Percentiles rank a stretch among this genome's conserved stretches.
These are phyloP conservation scores for Baeospora myosura DNA, from an alignment of 1,284 basidiomycete genomes.

Conservation along the genomic window DNA sequence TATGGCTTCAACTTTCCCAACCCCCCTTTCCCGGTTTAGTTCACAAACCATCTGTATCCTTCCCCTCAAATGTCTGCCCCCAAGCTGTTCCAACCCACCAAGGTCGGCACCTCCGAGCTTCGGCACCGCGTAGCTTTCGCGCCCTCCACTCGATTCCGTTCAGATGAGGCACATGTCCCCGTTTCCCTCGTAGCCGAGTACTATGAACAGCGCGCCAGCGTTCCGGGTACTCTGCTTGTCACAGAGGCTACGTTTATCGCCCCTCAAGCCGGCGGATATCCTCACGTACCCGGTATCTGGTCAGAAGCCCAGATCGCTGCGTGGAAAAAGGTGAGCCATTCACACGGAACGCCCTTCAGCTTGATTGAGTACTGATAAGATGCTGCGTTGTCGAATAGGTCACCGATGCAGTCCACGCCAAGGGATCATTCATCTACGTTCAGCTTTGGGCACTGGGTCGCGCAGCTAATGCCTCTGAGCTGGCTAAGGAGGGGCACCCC, in stretches of 20 bases:
- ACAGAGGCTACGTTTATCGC: conserved; percentile 37
- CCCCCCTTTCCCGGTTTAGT: no score
- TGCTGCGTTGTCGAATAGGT: conserved; percentile 20
- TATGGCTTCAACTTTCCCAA: no score
- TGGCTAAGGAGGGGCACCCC: conserved; percentile 7
- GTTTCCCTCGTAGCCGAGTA: conserved; percentile 28
- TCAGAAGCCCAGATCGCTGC: conserved; percentile 31
- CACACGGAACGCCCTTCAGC: background rate
- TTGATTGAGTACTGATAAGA: background rate
- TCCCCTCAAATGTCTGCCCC: conserved; percentile 1
- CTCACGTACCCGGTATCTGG: conserved; percentile 33
- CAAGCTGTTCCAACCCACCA: conserved; percentile 37
- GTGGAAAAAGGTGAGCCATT: conserved; percentile 34
- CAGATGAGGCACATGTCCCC: conserved; percentile 6
- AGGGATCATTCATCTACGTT: conserved; percentile 33
- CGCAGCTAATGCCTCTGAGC: conserved; percentile 20
- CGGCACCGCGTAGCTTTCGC: conserved; percentile 41
- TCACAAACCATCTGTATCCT: no score
- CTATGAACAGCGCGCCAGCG: conserved; percentile 34
- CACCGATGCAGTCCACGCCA: conserved; percentile 26
- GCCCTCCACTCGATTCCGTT: conserved; percentile 31
- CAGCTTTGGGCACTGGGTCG: conserved; percentile 45
- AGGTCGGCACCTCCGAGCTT: conserved; percentile 34
- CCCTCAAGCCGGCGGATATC: conserved; percentile 26
- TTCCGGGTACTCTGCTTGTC: conserved; percentile 36